These are phyloP conservation scores for Diaporthe nobilis DNA, from an alignment of 2,329 filamentous ascomycete genomes.

Conservation along the genomic window DNA sequence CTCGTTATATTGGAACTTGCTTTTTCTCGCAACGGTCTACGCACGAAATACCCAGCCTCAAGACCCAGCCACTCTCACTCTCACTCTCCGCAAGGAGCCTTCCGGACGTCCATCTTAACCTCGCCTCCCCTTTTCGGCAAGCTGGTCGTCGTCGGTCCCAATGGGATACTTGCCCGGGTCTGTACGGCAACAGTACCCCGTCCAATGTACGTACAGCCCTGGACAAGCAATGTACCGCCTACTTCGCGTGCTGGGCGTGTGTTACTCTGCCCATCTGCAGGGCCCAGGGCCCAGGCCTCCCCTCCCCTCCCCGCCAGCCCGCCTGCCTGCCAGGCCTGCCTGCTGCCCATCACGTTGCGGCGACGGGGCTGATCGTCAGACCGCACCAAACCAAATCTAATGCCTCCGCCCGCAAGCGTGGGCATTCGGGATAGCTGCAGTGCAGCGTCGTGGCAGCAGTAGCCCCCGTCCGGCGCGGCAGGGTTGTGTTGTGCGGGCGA, in stretches of 20 bases:
- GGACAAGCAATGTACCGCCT: conserved; percentile 15
- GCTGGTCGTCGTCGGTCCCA: conserved; percentile 21
- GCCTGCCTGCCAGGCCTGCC: background rate
- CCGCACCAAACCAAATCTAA: conserved; percentile 39
- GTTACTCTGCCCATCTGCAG: conserved; percentile 38
- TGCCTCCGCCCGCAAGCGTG: conserved; percentile 35
- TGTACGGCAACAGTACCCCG: conserved; percentile 26
- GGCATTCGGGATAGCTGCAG: conserved; percentile 42
- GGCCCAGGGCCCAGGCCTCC: conserved; percentile 35
- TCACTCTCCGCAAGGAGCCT: conserved; percentile 28
- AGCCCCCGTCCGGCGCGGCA: conserved; percentile 34
- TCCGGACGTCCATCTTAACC: conserved; percentile 35
- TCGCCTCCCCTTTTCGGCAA: conserved; percentile 27
- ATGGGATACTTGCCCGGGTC: conserved; percentile 14
- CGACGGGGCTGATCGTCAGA: conserved; percentile 39
- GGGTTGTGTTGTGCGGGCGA: conserved; percentile 43
- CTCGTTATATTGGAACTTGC: conserved; percentile 34
- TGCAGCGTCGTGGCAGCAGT: conserved; percentile 43
- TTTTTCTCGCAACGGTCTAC: conserved; percentile 34
- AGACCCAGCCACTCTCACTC: conserved; percentile 15
- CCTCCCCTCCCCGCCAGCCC: background rate
- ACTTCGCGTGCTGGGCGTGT: conserved; percentile 38
- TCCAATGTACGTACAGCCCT: conserved; percentile 25
- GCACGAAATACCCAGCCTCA: conserved; percentile 39
- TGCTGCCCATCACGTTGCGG: conserved; percentile 35